Evolutionary conservation across 75 land plant genomes (phyloP).

Genomic region (Sequoia sempervirens): DNA sequence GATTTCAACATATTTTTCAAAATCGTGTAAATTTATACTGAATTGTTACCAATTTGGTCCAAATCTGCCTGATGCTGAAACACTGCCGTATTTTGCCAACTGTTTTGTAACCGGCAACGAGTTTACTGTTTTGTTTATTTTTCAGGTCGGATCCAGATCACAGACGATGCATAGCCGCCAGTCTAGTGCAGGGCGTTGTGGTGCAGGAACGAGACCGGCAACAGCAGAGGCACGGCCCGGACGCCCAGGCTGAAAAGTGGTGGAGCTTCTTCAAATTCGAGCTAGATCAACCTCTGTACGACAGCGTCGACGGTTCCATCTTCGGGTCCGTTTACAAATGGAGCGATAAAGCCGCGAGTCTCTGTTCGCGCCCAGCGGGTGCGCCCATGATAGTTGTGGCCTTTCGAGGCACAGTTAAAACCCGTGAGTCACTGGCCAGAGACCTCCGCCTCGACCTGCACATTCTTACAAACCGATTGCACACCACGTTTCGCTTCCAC

Average conservation of each 20-base stretch:
- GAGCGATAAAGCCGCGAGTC: slow-evolving; percentile 7
- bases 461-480: slow-evolving; percentile 31
- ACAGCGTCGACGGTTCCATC: slow-evolving; percentile 43
- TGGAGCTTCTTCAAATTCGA: slow-evolving; percentile 57
- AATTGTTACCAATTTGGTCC: too few species aligned
- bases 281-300: slow-evolving; percentile 27
- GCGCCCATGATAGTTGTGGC: slow-evolving; percentile 47
- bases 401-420: slow-evolving; percentile 51
- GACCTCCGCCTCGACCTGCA: slow-evolving; percentile 41
- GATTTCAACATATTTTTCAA: too few species aligned
- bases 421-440: slow-evolving; percentile 20
- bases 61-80: too few species aligned
- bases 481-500: slow-evolving; percentile 30
- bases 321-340: slow-evolving; percentile 56
- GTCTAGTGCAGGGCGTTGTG: slow-evolving; percentile 14
- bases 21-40: too few species aligned
- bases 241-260: slow-evolving; percentile 59
- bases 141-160: slow-evolving; percentile 42
- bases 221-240: slow-evolving; percentile 19
- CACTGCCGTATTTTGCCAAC: too few species aligned
- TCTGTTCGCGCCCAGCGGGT: not conserved
- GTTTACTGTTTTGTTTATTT: too few species aligned
- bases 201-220: slow-evolving; percentile 59
- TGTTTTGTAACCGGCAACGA: too few species aligned
- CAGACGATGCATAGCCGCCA: slow-evolving; percentile 52